These are phyloP conservation scores for Mycosarcoma mackinlayi DNA, from an alignment of 1,284 basidiomycete species.

Conservation along the genomic window DNA sequence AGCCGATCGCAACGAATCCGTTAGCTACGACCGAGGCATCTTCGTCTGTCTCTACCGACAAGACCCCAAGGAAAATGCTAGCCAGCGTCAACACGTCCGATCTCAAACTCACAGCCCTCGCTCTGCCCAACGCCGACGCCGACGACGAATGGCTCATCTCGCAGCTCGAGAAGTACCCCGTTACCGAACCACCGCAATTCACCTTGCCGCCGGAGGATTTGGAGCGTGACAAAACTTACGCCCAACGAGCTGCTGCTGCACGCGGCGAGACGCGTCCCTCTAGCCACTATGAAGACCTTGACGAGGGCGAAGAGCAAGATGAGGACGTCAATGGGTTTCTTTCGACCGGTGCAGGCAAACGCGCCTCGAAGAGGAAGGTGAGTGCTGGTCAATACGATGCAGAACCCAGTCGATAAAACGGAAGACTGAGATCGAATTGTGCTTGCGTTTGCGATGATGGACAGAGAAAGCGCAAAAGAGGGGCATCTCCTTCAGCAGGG, in stretches of 20 bases:
- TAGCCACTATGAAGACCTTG: conserved; percentile 12
- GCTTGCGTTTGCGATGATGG: not conserved
- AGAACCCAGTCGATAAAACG: not conserved
- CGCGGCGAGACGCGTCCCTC: conserved; percentile 15
- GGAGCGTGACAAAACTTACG: conserved; percentile 32
- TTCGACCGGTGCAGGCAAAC: conserved; percentile 33
- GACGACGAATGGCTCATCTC: conserved; percentile 24
- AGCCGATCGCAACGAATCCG: not conserved
- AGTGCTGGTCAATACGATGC: no score
- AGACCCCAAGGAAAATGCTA: not conserved
- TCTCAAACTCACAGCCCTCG: conserved; percentile 27
- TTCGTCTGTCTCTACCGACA: not conserved
- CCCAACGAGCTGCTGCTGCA: conserved; percentile 11
- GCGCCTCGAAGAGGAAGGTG: conserved; percentile 41
- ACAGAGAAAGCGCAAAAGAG: conserved; percentile 41
- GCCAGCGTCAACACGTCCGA: conserved; percentile 7
- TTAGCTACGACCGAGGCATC: not conserved
- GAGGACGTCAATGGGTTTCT: conserved; percentile 59
- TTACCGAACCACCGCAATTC: conserved; percentile 22
- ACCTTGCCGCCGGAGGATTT: conserved; percentile 31
- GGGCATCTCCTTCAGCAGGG: conserved; percentile 28
- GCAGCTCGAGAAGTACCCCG: conserved; percentile 16
- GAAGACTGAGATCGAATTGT: not conserved
- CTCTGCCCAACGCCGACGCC: conserved; percentile 12
- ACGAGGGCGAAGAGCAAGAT: conserved; percentile 31